phyloP scores from a whole-genome alignment of 345 rosid species.

The Combretum micranthum region DNA sequence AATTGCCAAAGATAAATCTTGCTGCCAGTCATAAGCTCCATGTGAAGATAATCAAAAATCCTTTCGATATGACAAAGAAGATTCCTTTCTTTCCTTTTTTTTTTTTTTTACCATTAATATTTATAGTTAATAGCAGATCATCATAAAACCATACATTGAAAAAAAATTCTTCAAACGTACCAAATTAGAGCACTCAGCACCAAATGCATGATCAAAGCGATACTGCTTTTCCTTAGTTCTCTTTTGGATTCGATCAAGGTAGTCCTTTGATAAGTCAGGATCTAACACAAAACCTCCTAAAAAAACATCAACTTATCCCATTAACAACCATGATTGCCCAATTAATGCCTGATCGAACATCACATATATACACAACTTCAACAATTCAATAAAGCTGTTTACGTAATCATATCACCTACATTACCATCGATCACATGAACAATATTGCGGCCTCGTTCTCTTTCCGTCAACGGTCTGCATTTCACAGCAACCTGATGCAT shows the following conservation, averaged over 20 bases:
- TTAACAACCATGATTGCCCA: background rate
- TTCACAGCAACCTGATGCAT: conserved; percentile 70
- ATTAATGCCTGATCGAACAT: too few relatives aligned
- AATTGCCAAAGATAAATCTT: too few relatives aligned
- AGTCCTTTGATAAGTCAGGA: conserved; percentile 83
- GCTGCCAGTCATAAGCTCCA: too few relatives aligned
- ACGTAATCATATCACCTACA: conserved; percentile 22
- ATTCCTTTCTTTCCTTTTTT: too few relatives aligned
- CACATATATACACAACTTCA: background rate
- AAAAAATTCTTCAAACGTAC: conserved; percentile 12
- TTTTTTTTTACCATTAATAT: too few relatives aligned
- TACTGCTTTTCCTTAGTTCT: conserved; percentile 82
- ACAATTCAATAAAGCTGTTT: background rate
- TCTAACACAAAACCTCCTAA: conserved; percentile 83
- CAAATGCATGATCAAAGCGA: conserved; percentile 79
- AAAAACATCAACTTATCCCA: background rate
- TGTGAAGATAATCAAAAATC: too few relatives aligned
- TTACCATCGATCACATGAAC: conserved; percentile 57
- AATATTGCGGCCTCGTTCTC: conserved; percentile 67
- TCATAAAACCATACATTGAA: conserved; percentile 3
- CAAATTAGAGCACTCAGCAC: conserved; percentile 60
- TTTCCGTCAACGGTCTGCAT: conserved; percentile 60
- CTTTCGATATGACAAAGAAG: too few relatives aligned
- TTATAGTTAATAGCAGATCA: background rate
- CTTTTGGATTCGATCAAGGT: conserved; percentile 71